A percentile compares a stretch with the other conserved stretches of the same genome.
phyloP scores from a whole-genome alignment of 352 stramenopile species.

The Phytophthora pseudosyringae region DNA sequence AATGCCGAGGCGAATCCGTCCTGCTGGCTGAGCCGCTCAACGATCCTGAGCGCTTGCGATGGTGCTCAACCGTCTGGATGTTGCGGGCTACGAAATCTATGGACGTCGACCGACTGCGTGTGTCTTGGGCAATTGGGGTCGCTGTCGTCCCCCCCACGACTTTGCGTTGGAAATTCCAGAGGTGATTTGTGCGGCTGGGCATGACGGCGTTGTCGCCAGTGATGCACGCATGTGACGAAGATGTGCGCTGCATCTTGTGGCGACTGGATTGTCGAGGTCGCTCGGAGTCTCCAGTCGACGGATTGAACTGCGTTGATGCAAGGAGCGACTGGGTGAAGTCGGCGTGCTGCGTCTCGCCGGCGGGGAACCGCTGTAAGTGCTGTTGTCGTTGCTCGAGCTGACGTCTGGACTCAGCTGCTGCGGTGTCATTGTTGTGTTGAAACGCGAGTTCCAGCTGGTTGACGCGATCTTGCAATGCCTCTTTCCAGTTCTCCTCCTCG shows the following conservation, averaged over 20 bases:
- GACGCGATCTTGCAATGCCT: constrained; percentile 76
- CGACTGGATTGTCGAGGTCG: constrained; percentile 27
- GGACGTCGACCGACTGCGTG: constrained; percentile 35
- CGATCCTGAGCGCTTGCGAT: constrained; percentile 43
- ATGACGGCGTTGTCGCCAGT: constrained; percentile 24
- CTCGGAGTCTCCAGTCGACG: constrained; percentile 4
- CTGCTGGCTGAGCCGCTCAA: constrained; percentile 25
- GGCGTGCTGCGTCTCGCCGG: constrained; percentile 7
- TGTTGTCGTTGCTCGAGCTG: constrained; percentile 26
- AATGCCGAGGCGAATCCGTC: constrained; percentile 37
- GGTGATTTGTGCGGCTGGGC: constrained; percentile 10
- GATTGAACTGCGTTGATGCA: constrained; percentile 14
- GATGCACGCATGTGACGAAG: constrained; percentile 41
- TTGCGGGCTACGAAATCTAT: constrained; percentile 52
- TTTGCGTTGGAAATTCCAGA: constrained; percentile 38
- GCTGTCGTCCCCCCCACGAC: constrained; percentile 9
- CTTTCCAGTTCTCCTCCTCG: constrained; percentile 83
- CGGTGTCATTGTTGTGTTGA: constrained; percentile 42
- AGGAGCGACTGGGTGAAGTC: constrained; percentile 32
- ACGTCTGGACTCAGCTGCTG: constrained; percentile 22
- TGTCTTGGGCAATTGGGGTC: constrained; percentile 18
- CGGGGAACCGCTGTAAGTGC: constrained; percentile 14
- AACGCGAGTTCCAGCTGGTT: constrained; percentile 77
- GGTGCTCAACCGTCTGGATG: constrained; percentile 44
- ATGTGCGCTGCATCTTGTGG: constrained; percentile 56